Percentiles rank a stretch among this genome's conserved stretches.
These are phyloP conservation scores for Thalassiosira profunda DNA, from an alignment of 108 stramenopile genomes.

Conservation along the genomic window DNA sequence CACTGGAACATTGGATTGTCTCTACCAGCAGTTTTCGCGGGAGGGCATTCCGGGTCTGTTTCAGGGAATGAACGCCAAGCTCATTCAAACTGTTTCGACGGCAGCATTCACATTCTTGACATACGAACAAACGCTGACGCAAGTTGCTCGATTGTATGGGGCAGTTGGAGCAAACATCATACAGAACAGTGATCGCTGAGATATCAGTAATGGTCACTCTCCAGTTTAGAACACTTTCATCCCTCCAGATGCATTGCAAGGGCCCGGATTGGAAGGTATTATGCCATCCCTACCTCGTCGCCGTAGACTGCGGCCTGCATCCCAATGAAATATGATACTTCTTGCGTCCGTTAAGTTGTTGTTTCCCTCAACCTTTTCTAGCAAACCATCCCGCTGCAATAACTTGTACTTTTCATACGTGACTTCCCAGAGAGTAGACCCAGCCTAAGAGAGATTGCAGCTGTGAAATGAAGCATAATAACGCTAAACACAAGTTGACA, in stretches of 20 bases:
- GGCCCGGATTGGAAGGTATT: too few relatives aligned
- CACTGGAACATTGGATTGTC: constrained; percentile 72
- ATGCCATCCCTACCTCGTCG: too few relatives aligned
- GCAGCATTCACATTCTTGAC: constrained; percentile 90
- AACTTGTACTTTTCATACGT: constrained; percentile 4
- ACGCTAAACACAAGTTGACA: constrained; percentile 17
- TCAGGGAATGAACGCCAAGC: constrained; percentile 92
- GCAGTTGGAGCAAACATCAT: too few relatives aligned
- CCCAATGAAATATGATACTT: constrained; percentile 26
- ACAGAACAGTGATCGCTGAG: too few relatives aligned
- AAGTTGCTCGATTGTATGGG: too few relatives aligned
- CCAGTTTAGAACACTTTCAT: too few relatives aligned
- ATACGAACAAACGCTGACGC: constrained; percentile 93
- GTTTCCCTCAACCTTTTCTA: constrained; percentile 17
- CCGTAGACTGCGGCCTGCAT: constrained; percentile 17
- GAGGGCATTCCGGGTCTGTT: constrained; percentile 77
- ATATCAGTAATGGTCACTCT: too few relatives aligned
- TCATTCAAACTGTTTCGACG: constrained; percentile 92
- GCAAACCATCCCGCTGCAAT: neutral
- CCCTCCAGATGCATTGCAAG: too few relatives aligned
- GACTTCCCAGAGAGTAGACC: constrained; percentile 14
- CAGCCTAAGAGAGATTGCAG: too few relatives aligned
- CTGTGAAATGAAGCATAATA: constrained; percentile 30
- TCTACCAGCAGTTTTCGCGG: constrained; percentile 60
- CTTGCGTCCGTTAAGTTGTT: neutral